Evolutionary conservation across 139 green algal genomes (phyloP).

Genomic region (Chlamydomonas incerta): DNA sequence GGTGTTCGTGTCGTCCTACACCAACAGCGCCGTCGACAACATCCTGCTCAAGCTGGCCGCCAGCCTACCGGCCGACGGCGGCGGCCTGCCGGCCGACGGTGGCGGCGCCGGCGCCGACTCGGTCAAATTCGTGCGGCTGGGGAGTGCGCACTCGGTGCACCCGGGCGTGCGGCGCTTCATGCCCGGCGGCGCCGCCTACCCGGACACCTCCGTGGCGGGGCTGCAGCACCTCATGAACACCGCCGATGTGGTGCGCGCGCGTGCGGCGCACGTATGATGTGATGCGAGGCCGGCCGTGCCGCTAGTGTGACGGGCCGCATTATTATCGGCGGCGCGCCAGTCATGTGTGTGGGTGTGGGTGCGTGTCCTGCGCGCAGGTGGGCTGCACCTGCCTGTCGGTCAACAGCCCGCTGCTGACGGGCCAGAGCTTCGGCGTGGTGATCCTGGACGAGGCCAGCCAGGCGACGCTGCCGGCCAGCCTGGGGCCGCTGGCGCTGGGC

Average conservation of each 20-base stretch:
- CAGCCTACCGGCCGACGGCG: neutral
- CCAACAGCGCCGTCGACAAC: conserved; percentile 98
- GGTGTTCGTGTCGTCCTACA: conserved; percentile 95
- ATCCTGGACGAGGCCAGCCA: conserved; percentile 97
- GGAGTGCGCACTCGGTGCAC: conserved; percentile 69
- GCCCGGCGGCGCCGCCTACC: conserved; percentile 63
- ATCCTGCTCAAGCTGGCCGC: conserved; percentile 86
- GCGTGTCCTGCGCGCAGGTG: conserved; percentile 57
- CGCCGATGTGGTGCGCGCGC: no score
- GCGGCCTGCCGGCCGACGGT: no score
- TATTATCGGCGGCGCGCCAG: no score
- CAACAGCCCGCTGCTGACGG: conserved; percentile 72
- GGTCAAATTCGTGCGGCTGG: conserved; percentile 85
- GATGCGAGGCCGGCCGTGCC: neutral
- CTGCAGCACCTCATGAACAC: neutral
- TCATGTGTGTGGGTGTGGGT: no score
- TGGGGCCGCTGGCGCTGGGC: conserved; percentile 80
- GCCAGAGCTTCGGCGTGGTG: conserved; percentile 89
- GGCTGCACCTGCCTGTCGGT: conserved; percentile 84
- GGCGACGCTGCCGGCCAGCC: conserved; percentile 73
- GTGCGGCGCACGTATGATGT: no score
- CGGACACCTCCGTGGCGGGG: conserved; percentile 32
- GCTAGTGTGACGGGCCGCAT: no score
- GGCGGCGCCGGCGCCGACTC: neutral
- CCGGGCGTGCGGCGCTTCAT: conserved; percentile 64